A percentile compares a stretch with the other conserved stretches of the same genome.
phyloP scores from a whole-genome alignment of 768 basidiomycete species.

The Asterophora parasitica region DNA sequence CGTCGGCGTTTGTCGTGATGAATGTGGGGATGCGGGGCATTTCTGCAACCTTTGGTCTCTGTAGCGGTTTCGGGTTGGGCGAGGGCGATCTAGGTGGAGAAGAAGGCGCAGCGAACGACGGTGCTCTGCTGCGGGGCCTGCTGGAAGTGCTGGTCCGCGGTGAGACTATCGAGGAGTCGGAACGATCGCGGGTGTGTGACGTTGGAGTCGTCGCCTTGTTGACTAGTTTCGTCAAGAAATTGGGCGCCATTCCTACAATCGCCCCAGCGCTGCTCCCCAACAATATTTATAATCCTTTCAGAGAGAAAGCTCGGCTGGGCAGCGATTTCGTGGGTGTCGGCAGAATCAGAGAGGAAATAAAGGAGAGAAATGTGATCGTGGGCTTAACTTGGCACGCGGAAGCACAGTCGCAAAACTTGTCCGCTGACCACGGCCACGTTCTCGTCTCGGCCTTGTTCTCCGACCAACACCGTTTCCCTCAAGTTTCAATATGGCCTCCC shows the following conservation, averaged over 20 bases:
- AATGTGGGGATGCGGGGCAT: conserved; percentile 14
- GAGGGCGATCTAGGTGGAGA: conserved; percentile 3
- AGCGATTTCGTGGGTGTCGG: not conserved
- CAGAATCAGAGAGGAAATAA: not conserved
- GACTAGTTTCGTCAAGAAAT: conserved; percentile 36
- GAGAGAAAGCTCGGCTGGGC: not conserved
- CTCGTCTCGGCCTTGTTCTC: not conserved
- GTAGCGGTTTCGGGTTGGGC: conserved; percentile 6
- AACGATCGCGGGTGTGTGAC: conserved; percentile 24
- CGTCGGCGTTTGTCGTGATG: conserved; percentile 19
- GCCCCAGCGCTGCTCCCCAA: not conserved
- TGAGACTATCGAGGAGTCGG: conserved; percentile 24
- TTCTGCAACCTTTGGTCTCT: conserved; percentile 6
- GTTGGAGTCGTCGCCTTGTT: conserved; percentile 23
- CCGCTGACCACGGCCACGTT: not conserved
- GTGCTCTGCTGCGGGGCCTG: conserved; percentile 19
- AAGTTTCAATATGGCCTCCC: not conserved
- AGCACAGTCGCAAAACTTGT: not conserved
- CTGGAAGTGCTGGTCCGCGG: conserved; percentile 14
- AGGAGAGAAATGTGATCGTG: not conserved
- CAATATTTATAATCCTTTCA: not conserved
- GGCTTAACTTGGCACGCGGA: not conserved
- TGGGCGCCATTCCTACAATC: conserved; percentile 28
- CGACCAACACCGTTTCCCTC: not conserved
- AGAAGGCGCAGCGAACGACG: conserved; percentile 16